Evolutionary conservation across 2,329 filamentous ascomycete genomes (phyloP).

Genomic region (Sarocladium strictum): DNA sequence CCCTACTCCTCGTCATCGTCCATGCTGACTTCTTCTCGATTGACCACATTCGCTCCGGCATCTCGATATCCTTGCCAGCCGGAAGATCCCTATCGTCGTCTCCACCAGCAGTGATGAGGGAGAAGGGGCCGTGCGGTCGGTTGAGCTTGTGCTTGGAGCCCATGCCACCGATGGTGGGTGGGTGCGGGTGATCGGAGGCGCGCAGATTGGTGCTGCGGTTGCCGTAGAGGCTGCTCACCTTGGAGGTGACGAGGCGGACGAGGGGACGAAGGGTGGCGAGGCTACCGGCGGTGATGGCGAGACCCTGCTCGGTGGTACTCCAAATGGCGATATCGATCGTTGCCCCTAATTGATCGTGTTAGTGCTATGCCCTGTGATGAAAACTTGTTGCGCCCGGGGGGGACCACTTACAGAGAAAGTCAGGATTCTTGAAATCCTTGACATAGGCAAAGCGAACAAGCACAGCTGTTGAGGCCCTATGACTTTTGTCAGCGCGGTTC

Average conservation of each 20-base stretch:
- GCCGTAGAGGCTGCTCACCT: constrained; percentile 12
- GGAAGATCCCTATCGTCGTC: background rate
- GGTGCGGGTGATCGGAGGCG: background rate
- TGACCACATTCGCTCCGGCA: background rate
- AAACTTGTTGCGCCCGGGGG: background rate
- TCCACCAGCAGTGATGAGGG: background rate
- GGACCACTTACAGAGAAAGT: constrained; percentile 34
- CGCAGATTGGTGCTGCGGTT: background rate
- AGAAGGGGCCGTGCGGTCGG: constrained; percentile 3
- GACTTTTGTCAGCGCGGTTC: constrained; percentile 12
- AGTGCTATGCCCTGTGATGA: background rate
- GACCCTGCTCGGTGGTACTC: constrained; percentile 40
- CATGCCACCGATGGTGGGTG: background rate
- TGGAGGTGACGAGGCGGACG: constrained; percentile 20
- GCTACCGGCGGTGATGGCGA: constrained; percentile 42
- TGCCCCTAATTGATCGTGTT: constrained; percentile 18
- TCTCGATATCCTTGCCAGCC: background rate
- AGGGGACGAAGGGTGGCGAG: constrained; percentile 42
- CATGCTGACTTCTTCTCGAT: background rate
- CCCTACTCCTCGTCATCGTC: background rate
- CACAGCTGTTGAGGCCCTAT: constrained; percentile 38
- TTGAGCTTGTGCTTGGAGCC: background rate
- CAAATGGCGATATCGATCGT: constrained; percentile 41
- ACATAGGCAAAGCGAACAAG: constrained; percentile 35
- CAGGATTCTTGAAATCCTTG: constrained; percentile 28